Base-by-base conservation (phyloP, 2,329 filamentous ascomycete genomes). In the Colletotrichum karsti region DNA sequence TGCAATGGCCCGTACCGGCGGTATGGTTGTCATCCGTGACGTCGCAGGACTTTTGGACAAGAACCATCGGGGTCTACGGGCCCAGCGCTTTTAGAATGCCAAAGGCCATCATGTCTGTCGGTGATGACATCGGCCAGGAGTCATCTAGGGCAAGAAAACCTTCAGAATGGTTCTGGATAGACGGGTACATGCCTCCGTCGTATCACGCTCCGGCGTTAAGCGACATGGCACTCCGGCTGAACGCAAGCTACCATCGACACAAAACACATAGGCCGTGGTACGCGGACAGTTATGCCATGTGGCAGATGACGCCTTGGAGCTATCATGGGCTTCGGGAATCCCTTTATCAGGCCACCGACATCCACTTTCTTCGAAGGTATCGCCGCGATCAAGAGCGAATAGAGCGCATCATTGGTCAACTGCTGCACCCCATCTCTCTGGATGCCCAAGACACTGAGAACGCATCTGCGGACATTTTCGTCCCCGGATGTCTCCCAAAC, bases 261-360 rank as follows among this genome's bases (percentile, higher is more conserved):
- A 13, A 15, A 12, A 28, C 3, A 26, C 24, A 50, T 10, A 57
- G 69, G 4, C 63, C 64, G 10, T 65, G 64, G 67, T 61, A 35
- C 44, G 26, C n/a, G 5, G 57, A 63, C 44, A 22, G 37, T 7
- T 63, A 28, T 22, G 46, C 48, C 4, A 63, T 67, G 63, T 71
- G 58, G 60, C 60, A 54, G 48, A 28, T 56, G 24, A 69, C 66
- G 13, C 68, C 69, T 2, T 70, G 37, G 35, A 42, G 41, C n/a
- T 35, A 8, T 9, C 24, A 28, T 8, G 13, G n/a, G 9, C 51
- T 42, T n/a, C 51, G 60, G 4, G 10, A 20, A 8, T 12, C 35
- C 3, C 30, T 54, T 4, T 8, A 46, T 13, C 6, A 28, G 7
- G 37, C 48, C 4, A 28, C 6, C 0, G 41, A 28, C 5, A 9